Evolutionary conservation across 495 filamentous ascomycete species (phyloP), one percentile per base, ranked within the genome.

Genomic region (Xylaria palmicola): DNA sequence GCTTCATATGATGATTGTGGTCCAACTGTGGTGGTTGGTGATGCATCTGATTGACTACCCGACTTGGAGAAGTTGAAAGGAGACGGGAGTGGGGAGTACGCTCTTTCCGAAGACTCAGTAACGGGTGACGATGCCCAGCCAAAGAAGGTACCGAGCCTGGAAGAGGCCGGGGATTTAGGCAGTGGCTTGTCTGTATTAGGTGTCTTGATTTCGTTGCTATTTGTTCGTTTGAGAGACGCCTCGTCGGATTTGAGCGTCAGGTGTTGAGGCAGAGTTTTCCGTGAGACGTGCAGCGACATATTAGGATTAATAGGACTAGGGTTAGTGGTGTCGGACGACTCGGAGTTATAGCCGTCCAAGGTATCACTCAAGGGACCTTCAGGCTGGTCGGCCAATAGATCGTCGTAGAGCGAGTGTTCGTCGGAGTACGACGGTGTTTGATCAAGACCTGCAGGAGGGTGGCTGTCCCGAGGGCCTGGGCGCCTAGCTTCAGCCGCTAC

Each of bases 111-210:
- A 45, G 71, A 75, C 15, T 79, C 77, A 22, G 79, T 79, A 22
- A 72, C 74, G 1, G 81, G 77, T 24, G 81, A 77, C 39, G 75
- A 70, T 54, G 75, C 68, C 81, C 81, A 84, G 70, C 81, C 81
- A 66, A 83, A 82, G 69, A 81, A 78, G 4, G 73, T 72, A 20
- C 75, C 77, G 62, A 83, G 72, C 51, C 82, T 82, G 59, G 82
- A 82, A 10, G 75, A 75, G 34, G 69, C 69, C 10, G 82, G 82
- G 19, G 81, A 84, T 61, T 81, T 84, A 2, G 81, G 81, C 29
- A 81, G 65, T 24, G 80, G 75, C 67, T 81, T 83, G 64, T 81
- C 75, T 50, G 79, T 75, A 60, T 78, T 74, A 6, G 70, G 68
- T 39, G 70, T 68, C 60, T 67, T 72, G 44, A 63, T 22, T 40